These are phyloP conservation scores for Biancaea sappan DNA, from an alignment of 306 rosid genomes.

Conservation along the genomic window DNA sequence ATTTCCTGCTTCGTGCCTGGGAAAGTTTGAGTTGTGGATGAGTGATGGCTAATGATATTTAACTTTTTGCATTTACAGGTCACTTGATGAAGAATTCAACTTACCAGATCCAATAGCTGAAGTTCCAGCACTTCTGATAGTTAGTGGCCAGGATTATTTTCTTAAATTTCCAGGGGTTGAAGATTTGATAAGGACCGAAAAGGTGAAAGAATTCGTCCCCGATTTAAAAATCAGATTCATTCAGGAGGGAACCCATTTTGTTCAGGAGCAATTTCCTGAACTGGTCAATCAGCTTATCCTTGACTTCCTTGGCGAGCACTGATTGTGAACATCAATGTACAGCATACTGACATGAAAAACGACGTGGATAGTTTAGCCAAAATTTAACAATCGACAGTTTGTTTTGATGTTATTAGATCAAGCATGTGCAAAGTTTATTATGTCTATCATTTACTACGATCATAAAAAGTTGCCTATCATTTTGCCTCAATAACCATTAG, in stretches of 20 bases:
- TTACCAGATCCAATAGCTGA: slow-evolving; percentile 39
- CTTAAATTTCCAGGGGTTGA: slow-evolving; percentile 53
- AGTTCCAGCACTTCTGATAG: slow-evolving; percentile 47
- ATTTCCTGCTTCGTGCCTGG: not conserved
- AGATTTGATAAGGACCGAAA: slow-evolving; percentile 47
- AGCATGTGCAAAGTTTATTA: too few species aligned
- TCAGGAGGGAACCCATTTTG: slow-evolving; percentile 65
- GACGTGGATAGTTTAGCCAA: not conserved
- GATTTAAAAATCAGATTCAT: slow-evolving; percentile 43
- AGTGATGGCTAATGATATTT: not conserved
- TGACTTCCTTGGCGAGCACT: slow-evolving; percentile 46
- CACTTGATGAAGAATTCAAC: slow-evolving; percentile 31
- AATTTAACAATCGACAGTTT: too few species aligned
- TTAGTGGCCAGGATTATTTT: slow-evolving; percentile 51
- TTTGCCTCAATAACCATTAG: too few species aligned
- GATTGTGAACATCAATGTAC: not conserved
- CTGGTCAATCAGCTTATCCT: slow-evolving; percentile 56
- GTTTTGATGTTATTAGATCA: too few species aligned
- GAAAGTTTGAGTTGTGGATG: not conserved
- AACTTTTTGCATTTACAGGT: slow-evolving; percentile 31
- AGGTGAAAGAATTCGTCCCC: slow-evolving; percentile 45
- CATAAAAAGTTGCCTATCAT: not conserved
- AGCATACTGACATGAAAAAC: not conserved
- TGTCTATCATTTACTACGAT: not conserved
- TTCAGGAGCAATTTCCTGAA: slow-evolving; percentile 63